phyloP scores from a whole-genome alignment of 306 rosid genomes.

The Cucumis hystrix region DNA sequence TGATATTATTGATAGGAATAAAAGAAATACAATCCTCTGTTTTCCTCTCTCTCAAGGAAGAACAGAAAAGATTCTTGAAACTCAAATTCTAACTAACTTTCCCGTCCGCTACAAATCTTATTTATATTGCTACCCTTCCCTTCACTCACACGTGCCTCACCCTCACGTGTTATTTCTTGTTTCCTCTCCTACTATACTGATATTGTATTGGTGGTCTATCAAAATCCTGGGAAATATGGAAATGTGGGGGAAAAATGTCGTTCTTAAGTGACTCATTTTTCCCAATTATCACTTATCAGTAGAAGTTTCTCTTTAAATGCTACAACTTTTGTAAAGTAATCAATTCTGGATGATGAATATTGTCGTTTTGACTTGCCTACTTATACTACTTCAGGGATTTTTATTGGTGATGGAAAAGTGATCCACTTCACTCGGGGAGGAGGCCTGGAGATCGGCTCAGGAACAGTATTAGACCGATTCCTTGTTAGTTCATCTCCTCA shows the following conservation, averaged over 20 bases:
- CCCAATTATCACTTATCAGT: background rate
- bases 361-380: slow-evolving; percentile 7
- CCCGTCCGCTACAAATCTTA: too few relatives aligned
- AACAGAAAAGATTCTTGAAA: too few relatives aligned
- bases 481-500: slow-evolving; percentile 25
- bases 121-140: too few relatives aligned
- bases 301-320: background rate
- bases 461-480: slow-evolving; percentile 24
- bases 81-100: too few relatives aligned
- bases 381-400: slow-evolving; percentile 40
- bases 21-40: too few relatives aligned
- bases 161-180: too few relatives aligned
- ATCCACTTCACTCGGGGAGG: slow-evolving; percentile 56
- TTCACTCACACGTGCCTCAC: too few relatives aligned
- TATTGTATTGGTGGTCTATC: too few relatives aligned
- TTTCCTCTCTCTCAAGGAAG: too few relatives aligned
- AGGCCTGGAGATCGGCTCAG: slow-evolving; percentile 32
- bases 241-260: background rate
- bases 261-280: background rate
- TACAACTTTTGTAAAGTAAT: slow-evolving; percentile 5
- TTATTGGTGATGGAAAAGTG: slow-evolving; percentile 48
- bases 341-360: background rate
- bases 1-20: too few relatives aligned
- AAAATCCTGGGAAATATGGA: background rate
- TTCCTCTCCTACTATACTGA: too few relatives aligned